phyloP scores from a whole-genome alignment of 148 eudicot species.

The Fagopyrum esculentum region DNA sequence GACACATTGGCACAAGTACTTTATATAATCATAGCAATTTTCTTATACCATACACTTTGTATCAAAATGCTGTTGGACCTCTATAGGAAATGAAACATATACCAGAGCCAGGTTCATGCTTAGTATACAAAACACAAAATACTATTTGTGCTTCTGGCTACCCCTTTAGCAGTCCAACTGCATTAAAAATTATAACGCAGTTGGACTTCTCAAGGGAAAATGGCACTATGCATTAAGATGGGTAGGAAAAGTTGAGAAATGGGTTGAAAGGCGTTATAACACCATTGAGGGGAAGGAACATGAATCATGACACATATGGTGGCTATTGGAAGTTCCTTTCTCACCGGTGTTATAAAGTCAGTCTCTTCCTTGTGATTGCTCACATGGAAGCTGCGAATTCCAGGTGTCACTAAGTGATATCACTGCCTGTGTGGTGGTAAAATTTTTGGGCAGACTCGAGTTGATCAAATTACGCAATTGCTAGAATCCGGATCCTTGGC shows the following conservation, averaged over 20 bases:
- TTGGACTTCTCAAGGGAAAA: too few species aligned
- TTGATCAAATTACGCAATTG: conserved; percentile 73
- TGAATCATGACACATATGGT: conserved; percentile 9
- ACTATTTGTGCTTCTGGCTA: too few species aligned
- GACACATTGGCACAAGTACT: too few species aligned
- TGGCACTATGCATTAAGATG: background rate
- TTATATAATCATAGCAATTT: too few species aligned
- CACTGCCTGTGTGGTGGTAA: conserved; percentile 60
- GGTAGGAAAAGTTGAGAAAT: conserved; percentile 13
- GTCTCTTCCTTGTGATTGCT: conserved; percentile 48
- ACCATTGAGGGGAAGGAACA: conserved; percentile 13
- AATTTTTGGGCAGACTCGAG: conserved; percentile 86
- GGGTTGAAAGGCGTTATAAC: conserved; percentile 26
- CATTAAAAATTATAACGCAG: too few species aligned
- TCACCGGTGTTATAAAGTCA: conserved; percentile 33
- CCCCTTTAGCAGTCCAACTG: too few species aligned
- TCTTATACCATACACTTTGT: too few species aligned
- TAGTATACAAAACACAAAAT: too few species aligned
- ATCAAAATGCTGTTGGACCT: too few species aligned
- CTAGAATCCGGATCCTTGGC: conserved; percentile 43
- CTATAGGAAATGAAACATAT: too few species aligned
- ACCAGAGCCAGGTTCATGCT: too few species aligned
- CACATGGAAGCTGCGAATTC: conserved; percentile 50
- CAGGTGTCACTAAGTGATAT: conserved; percentile 59
- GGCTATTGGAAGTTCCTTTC: conserved; percentile 19